Conservation (phyloP, 768 basidiomycete species). For the Leccinum pellstonianum region DNA sequence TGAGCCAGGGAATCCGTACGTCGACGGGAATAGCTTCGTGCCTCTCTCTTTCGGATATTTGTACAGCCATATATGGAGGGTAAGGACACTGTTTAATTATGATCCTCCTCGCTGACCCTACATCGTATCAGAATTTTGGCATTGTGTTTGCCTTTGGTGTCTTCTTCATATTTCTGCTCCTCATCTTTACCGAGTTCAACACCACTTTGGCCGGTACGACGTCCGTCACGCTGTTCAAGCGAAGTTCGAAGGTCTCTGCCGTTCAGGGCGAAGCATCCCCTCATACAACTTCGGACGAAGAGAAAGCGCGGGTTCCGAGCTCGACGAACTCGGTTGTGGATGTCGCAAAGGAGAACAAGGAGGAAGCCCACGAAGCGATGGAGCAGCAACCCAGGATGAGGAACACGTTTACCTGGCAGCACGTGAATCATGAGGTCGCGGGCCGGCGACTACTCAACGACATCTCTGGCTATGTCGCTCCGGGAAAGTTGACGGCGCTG, state of each 20-base stretch:
- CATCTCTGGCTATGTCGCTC: conserved; percentile 77
- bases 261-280: neutral
- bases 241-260: conserved; percentile 39
- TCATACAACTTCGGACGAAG: conserved; percentile 29
- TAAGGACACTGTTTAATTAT: conserved; percentile 15
- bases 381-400: conserved; percentile 36
- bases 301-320: conserved; percentile 24
- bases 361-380: conserved; percentile 32
- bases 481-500: conserved; percentile 75
- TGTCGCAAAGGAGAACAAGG: conserved; percentile 8
- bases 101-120: neutral
- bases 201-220: conserved; percentile 36
- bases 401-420: conserved; percentile 80
- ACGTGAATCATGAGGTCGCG: conserved; percentile 64
- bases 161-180: conserved; percentile 54
- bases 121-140: conserved; percentile 54
- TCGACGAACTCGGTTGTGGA: conserved; percentile 9
- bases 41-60: conserved; percentile 41
- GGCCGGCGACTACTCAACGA: conserved; percentile 62
- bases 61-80: conserved; percentile 50
- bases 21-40: conserved; percentile 61
- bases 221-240: conserved; percentile 64
- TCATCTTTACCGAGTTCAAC: conserved; percentile 60
- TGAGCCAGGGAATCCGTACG: conserved; percentile 53
- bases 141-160: conserved; percentile 65